These are phyloP conservation scores for Plasmodium cynomolgi DNA, from an alignment of 169 alveolate species.

Conservation along the genomic window DNA sequence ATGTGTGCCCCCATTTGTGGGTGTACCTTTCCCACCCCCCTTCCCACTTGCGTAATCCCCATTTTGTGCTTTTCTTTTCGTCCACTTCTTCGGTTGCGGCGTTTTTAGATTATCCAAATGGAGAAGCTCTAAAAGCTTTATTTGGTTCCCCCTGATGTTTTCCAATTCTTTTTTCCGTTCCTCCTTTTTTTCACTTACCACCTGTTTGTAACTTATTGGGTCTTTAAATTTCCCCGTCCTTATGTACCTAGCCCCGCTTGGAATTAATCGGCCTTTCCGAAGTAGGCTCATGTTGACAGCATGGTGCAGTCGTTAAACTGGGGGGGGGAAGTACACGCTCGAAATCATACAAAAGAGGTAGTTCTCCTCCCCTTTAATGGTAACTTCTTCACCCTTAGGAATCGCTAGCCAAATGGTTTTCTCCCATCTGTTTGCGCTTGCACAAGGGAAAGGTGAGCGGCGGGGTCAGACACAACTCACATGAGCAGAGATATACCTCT, in stretches of 20 bases:
- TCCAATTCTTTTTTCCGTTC: neutral
- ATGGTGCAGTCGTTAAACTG: neutral
- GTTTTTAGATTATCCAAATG: slow-evolving; percentile 7
- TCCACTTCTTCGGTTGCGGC: slow-evolving; percentile 25
- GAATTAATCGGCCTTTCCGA: neutral
- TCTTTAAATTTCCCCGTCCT: slow-evolving; percentile 61
- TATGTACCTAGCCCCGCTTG: slow-evolving; percentile 11
- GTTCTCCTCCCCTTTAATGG: neutral
- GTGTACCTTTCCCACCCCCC: too few relatives aligned
- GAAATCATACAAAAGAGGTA: neutral
- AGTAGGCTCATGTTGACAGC: neutral
- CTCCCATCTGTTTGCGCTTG: neutral
- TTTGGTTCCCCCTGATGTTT: neutral
- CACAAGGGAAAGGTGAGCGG: neutral
- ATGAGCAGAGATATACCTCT: neutral
- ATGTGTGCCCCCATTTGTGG: neutral
- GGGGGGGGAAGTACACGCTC: neutral
- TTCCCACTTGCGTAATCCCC: neutral
- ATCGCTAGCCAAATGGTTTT: neutral
- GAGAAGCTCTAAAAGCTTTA: slow-evolving; percentile 14
- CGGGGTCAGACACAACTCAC: neutral
- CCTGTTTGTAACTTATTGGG: neutral
- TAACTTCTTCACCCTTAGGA: neutral
- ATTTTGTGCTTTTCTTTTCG: neutral
- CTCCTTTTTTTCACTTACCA: neutral